Base-by-base conservation (phyloP, 225 moss, liverwort and hornwort genomes). In the Anthoceros angustus region DNA sequence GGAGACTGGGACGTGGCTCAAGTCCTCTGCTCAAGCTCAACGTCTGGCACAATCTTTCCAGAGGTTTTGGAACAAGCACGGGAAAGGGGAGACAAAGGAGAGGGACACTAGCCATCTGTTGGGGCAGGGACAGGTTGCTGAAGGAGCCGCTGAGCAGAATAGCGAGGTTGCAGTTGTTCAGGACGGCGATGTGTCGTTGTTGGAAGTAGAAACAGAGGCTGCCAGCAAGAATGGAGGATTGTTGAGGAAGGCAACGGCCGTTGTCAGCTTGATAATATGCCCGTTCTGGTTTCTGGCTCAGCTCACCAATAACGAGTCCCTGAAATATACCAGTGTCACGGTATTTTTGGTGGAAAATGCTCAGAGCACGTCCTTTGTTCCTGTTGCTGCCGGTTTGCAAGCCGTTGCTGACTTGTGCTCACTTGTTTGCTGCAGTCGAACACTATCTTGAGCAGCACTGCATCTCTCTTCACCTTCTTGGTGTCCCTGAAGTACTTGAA, bases 391-490 rank as follows among this genome's bases (percentile, higher is more conserved):
- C 32, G 43, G 21, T 25, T 11, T 65, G 26, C 24, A 49, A 73
- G 64, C 32, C 11, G 5, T 25, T 41, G 0, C 55, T 42, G 49
- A 49, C 49, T 10, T 39, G 9, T 12, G 41, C 4, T 68, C 14
- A 67, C 62, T 12, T 41, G 43, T 64, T 6, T 63, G 46, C 69
- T 66, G 12, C 84, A 89, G 89, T 95, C 94, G 10, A 95, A 90
- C 68, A 95, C 90, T 41, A 78, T 95, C 18, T 64, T 95, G 77
- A 90, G 90, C 78, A 95, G 87, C 62, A 75, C 94, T 12, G 84
- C 94, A 66, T 86, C 86, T 72, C 76, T 95, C 16, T 91, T 95
- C 74, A 91, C 90, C 5, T 87, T 95, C 74, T 64, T 95, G 66
- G 73, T 86, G 5, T 91, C 91, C 2, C 65, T 85, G 49, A 75